Percentiles rank a stretch among this genome's conserved stretches.
Evolutionary conservation across 305 asterid genomes (phyloP).

Genomic region (Andrographis paniculata): DNA sequence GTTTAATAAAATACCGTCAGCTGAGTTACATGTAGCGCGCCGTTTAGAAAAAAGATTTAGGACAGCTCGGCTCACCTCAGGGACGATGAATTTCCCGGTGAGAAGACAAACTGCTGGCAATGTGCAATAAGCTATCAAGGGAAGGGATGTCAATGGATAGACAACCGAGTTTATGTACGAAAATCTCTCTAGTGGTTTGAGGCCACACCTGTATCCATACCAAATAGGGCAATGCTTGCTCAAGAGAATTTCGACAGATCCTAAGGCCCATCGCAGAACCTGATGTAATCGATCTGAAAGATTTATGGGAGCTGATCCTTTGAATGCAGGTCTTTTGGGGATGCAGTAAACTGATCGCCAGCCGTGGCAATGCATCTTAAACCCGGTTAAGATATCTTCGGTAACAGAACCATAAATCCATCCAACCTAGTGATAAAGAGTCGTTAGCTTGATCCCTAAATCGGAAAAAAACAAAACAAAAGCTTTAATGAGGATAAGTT

Average conservation of each 20-base stretch:
- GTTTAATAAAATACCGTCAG: slow-evolving; percentile 5
- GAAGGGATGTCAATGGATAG: slow-evolving; percentile 83
- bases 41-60: too few species aligned
- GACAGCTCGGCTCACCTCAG: slow-evolving; percentile 60
- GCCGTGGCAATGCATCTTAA: slow-evolving; percentile 96
- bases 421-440: slow-evolving; percentile 48
- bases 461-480: not conserved
- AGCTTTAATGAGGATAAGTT: slow-evolving; percentile 1
- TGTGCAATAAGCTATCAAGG: slow-evolving; percentile 76
- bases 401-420: slow-evolving; percentile 98
- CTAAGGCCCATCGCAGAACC: slow-evolving; percentile 97
- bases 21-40: too few species aligned
- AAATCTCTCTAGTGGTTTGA: slow-evolving; percentile 87
- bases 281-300: slow-evolving; percentile 94
- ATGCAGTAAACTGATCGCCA: slow-evolving; percentile 96
- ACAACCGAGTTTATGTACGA: slow-evolving; percentile 84
- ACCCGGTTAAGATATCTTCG: slow-evolving; percentile 94
- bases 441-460: slow-evolving; percentile 1
- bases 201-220: slow-evolving; percentile 92
- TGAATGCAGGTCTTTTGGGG: slow-evolving; percentile 79
- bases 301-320: slow-evolving; percentile 94
- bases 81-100: slow-evolving; percentile 84
- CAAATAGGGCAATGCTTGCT: slow-evolving; percentile 96
- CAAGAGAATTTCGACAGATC: slow-evolving; percentile 83
- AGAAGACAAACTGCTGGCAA: slow-evolving; percentile 92